Percentiles rank a stretch among this genome's conserved stretches.
Conservation (phyloP, 2,329 filamentous ascomycete species). For the Ophiostoma quercus region DNA sequence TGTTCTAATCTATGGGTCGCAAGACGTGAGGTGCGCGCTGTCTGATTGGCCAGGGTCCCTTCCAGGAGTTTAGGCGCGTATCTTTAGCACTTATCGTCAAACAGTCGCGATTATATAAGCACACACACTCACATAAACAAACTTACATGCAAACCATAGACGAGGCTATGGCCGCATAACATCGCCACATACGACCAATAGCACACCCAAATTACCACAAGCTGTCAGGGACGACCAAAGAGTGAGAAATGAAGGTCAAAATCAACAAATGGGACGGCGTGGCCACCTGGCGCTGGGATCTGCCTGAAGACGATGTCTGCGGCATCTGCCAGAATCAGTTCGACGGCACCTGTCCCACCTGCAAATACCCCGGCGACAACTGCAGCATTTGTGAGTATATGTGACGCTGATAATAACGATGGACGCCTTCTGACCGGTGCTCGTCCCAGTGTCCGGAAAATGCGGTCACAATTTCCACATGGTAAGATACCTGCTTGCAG, state of each 20-base stretch:
- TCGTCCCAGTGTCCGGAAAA: slow-evolving; percentile 73
- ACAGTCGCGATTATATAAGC: not conserved
- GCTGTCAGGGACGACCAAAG: not conserved
- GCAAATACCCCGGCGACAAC: slow-evolving; percentile 95
- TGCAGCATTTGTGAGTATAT: slow-evolving; percentile 72
- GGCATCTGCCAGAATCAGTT: slow-evolving; percentile 98
- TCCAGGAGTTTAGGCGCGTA: not conserved
- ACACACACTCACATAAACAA: not conserved
- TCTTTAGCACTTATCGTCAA: not conserved
- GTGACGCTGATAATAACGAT: not conserved
- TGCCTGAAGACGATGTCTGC: slow-evolving; percentile 94
- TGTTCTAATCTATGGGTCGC: not conserved
- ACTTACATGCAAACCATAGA: not conserved
- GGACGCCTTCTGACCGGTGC: not conserved
- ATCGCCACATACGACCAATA: not conserved
- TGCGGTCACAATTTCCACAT: slow-evolving; percentile 98
- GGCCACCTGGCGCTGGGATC: slow-evolving; percentile 95
- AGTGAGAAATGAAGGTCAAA: slow-evolving; percentile 75
- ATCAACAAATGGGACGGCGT: slow-evolving; percentile 92
- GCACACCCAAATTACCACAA: not conserved
- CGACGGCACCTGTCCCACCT: slow-evolving; percentile 94
- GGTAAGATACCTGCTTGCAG: slow-evolving; percentile 45
- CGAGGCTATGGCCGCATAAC: not conserved
- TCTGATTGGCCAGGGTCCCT: slow-evolving; percentile 20
- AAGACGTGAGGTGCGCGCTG: not conserved